Evolutionary conservation across 2,329 filamentous ascomycete species (phyloP), one percentile per base, ranked within the genome.

Genomic region (Colletotrichum sojae): DNA sequence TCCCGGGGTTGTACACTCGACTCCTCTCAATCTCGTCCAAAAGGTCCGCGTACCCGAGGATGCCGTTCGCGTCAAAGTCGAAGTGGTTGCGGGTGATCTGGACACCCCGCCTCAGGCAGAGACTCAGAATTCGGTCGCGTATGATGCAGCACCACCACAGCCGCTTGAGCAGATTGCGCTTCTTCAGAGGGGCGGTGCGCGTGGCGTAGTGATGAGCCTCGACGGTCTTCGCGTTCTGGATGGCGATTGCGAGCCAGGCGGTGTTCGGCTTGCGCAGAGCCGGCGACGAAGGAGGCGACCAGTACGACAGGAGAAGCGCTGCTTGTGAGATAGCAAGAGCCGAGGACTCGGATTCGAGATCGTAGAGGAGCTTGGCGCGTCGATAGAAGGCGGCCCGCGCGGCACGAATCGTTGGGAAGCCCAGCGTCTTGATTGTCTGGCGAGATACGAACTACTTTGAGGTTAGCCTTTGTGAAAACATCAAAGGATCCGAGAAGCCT

Each of bases 141-240:
- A 88, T 78, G 48, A 88, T 78, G 67, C 85, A 86, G 66, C 84
- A 85, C 85, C 86, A 88, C 85, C 85, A 88, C 8, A 88, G 75
- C 2, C 85, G 78, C 74, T 87, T 88, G 39, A 84, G 79, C 8
- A 80, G 76, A 69, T 81, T 79, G 63, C 81, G 77, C 68, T 81
- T 80, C 70, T 79, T 78, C 10, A 77, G 72, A 52, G 81, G 76
- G 10, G 78, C 71, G 0, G 78, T 77, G 3, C 72, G 78, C 70
- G 74, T 77, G 6, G 73, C 75, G 61, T 84, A 84, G 36, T 82
- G 81, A 51, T 84, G 80, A 1, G 81, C 82, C 48, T 83, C 82
- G 16, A 82, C 81, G 18, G 79, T 79, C 67, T 82, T 83, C 1
- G 85, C 84, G 62, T 85, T 83, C 72, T 86, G 82, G 56, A 87